These are phyloP conservation scores for Fistulina hepatica DNA, from an alignment of 1,284 basidiomycete species.

Conservation along the genomic window DNA sequence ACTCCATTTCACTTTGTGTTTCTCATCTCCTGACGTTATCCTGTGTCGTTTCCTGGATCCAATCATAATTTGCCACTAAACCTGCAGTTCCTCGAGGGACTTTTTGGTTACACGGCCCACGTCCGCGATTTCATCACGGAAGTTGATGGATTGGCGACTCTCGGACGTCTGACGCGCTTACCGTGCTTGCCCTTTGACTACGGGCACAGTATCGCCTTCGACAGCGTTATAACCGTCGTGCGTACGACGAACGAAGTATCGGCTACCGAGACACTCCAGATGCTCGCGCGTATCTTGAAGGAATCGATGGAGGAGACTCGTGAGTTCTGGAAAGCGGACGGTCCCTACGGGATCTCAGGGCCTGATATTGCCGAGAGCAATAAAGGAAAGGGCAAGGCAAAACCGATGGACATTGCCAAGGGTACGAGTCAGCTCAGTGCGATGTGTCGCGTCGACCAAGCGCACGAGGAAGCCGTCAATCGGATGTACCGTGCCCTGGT, in stretches of 20 bases:
- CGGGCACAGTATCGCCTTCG: constrained; percentile 70
- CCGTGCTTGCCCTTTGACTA: constrained; percentile 90
- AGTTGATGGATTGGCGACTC: constrained; percentile 63
- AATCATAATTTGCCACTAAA: too few species aligned
- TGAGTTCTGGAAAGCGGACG: constrained; percentile 55
- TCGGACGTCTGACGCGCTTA: constrained; percentile 72
- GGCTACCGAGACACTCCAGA: constrained; percentile 64
- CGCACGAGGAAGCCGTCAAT: constrained; percentile 47
- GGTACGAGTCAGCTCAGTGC: too few species aligned
- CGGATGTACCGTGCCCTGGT: constrained; percentile 67
- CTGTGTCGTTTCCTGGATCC: too few species aligned
- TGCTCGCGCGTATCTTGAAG: constrained; percentile 65
- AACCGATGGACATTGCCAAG: too few species aligned
- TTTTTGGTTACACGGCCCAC: constrained; percentile 86
- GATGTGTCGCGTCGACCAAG: too few species aligned
- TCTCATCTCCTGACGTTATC: constrained; percentile 9
- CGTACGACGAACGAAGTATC: constrained; percentile 83
- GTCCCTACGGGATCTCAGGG: constrained; percentile 48
- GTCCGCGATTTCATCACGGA: constrained; percentile 83
- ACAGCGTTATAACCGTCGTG: constrained; percentile 81
- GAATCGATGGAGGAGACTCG: constrained; percentile 61
- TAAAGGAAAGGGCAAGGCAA: too few species aligned
- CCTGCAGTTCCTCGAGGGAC: constrained; percentile 91
- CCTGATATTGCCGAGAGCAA: too few species aligned
- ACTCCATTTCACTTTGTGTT: neutral